Evolutionary conservation across 352 stramenopile genomes (phyloP).

Genomic region (Phytopythium kandeliae): DNA sequence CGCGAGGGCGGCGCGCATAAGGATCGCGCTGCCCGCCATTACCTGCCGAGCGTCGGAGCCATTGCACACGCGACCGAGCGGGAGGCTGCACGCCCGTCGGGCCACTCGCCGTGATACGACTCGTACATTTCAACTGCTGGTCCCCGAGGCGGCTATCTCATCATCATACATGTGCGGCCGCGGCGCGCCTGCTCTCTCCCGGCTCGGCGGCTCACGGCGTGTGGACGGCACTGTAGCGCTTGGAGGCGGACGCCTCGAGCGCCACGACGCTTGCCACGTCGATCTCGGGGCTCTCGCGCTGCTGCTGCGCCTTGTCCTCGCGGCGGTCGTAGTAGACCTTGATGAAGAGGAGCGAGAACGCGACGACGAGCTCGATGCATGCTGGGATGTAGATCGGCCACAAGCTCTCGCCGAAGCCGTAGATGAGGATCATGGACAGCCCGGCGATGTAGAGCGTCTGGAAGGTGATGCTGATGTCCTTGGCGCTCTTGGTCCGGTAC

Average conservation of each 20-base stretch:
- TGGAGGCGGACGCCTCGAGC: constrained; percentile 6
- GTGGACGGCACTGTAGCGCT: constrained; percentile 5
- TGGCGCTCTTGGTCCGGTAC: constrained; percentile 54
- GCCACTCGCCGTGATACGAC: too few relatives aligned
- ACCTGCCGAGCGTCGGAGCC: too few relatives aligned
- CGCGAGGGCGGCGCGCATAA: too few relatives aligned
- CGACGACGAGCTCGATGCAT: constrained; percentile 31
- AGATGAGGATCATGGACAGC: constrained; percentile 31
- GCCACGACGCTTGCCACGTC: constrained; percentile 7
- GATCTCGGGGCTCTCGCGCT: constrained; percentile 13
- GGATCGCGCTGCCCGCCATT: too few relatives aligned
- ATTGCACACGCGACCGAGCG: too few relatives aligned
- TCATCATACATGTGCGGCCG: too few relatives aligned
- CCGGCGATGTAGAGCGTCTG: constrained; percentile 39
- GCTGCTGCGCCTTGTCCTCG: constrained; percentile 10
- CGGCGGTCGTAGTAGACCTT: constrained; percentile 37
- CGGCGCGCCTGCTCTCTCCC: too few relatives aligned
- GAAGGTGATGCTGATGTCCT: constrained; percentile 48
- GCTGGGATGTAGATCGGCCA: constrained; percentile 58
- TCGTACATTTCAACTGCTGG: too few relatives aligned
- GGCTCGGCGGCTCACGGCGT: neutral
- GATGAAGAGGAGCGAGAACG: constrained; percentile 26
- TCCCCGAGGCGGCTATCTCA: too few relatives aligned
- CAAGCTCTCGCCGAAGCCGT: constrained; percentile 39
- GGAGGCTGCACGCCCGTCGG: too few relatives aligned